Percentiles rank a stretch among this genome's conserved stretches.
phyloP scores from a whole-genome alignment of 768 basidiomycete species.

The Lactarius vividus region DNA sequence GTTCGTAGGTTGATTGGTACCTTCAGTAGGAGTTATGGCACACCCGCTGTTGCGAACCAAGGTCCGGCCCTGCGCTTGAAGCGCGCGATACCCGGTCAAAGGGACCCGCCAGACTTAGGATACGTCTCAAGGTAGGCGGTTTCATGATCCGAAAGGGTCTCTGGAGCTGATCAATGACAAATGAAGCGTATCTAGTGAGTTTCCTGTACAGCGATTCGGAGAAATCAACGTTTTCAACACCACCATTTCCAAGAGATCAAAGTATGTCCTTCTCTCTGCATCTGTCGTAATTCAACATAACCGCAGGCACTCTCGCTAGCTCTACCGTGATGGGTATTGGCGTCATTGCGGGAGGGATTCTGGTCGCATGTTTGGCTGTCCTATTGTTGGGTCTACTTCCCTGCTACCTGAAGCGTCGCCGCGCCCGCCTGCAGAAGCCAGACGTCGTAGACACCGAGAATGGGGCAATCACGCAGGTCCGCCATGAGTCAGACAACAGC shows the following conservation, averaged over 20 bases:
- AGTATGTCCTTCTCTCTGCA: neutral
- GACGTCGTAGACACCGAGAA: neutral
- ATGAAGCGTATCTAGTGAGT: neutral
- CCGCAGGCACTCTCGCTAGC: neutral
- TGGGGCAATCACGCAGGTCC: neutral
- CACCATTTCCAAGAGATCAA: constrained; percentile 1
- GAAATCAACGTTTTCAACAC: neutral
- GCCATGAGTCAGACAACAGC: neutral
- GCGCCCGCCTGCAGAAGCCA: neutral
- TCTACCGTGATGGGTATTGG: neutral
- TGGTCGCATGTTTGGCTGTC: neutral
- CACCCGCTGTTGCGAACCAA: neutral
- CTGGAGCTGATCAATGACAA: neutral
- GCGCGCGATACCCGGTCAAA: neutral
- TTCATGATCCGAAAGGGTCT: neutral
- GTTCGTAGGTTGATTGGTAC: neutral
- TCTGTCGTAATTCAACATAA: neutral
- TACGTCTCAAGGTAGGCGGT: constrained; percentile 17
- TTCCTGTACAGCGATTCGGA: neutral
- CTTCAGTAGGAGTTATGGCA: neutral
- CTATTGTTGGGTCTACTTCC: constrained; percentile 6
- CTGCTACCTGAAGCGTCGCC: neutral
- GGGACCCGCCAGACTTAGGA: neutral
- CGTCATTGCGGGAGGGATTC: neutral
- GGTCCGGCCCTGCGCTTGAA: neutral